A percentile compares a stretch with the other conserved stretches of the same genome.
phyloP scores from a whole-genome alignment of 2,329 filamentous ascomycete genomes.

The Lachnum nothofagi region DNA sequence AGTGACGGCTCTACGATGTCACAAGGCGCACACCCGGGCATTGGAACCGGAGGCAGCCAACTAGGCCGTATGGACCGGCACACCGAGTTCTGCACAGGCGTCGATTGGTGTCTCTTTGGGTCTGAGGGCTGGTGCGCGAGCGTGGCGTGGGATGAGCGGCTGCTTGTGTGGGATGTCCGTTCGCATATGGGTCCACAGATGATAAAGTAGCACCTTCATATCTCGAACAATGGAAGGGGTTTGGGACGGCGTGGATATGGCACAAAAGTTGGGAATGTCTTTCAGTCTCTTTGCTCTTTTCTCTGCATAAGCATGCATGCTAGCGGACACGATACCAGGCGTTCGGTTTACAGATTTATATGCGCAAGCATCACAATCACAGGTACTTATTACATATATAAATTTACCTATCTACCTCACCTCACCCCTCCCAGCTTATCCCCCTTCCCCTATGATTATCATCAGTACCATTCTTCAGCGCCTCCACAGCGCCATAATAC shows the following conservation, averaged over 20 bases:
- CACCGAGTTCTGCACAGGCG: constrained; percentile 91
- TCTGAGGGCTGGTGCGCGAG: constrained; percentile 93
- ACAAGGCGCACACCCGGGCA: constrained; percentile 27
- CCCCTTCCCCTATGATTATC: background rate
- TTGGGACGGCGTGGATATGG: too few relatives aligned
- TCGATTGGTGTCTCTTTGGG: constrained; percentile 97
- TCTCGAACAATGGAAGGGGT: background rate
- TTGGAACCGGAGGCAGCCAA: constrained; percentile 24
- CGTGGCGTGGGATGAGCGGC: constrained; percentile 86
- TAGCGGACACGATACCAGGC: background rate
- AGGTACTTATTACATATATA: background rate
- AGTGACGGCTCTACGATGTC: constrained; percentile 60
- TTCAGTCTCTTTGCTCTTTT: too few relatives aligned
- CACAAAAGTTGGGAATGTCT: too few relatives aligned
- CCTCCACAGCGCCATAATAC: constrained; percentile 31
- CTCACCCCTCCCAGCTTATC: background rate
- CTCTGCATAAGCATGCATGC: too few relatives aligned
- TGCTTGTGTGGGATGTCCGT: constrained; percentile 88
- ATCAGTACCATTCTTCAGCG: constrained; percentile 31
- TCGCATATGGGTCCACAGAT: constrained; percentile 46
- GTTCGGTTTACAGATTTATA: too few relatives aligned
- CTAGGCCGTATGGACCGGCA: constrained; percentile 78
- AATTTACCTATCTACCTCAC: background rate
- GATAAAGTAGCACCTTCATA: background rate
- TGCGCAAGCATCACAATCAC: background rate